These are phyloP conservation scores for Penicillium sp. DNA, from an alignment of 2,329 filamentous ascomycete genomes.

Conservation along the genomic window DNA sequence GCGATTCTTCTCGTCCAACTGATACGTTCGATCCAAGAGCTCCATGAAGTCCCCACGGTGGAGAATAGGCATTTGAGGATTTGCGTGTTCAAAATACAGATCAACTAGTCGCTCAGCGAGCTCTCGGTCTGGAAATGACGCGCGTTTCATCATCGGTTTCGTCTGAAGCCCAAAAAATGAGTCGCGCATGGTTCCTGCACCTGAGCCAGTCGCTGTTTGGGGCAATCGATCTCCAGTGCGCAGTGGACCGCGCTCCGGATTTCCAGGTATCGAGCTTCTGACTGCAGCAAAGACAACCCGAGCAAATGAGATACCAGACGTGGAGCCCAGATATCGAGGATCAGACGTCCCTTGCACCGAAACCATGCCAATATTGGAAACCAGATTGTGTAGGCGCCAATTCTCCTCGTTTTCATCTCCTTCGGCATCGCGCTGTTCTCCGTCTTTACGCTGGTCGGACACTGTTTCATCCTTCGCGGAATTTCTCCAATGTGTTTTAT, in stretches of 20 bases:
- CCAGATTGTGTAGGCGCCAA: conserved; percentile 63
- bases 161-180: conserved; percentile 97
- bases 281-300: conserved; percentile 92
- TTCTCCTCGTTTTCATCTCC: conserved; percentile 53
- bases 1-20: conserved; percentile 62
- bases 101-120: conserved; percentile 70
- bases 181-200: conserved; percentile 82
- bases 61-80: conserved; percentile 90
- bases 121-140: conserved; percentile 75
- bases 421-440: conserved; percentile 24
- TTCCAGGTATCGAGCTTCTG: conserved; percentile 65
- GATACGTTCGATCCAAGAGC: conserved; percentile 79
- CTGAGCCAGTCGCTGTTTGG: conserved; percentile 49
- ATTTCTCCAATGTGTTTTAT: conserved; percentile 15
- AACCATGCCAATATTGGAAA: conserved; percentile 70
- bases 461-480: conserved; percentile 26
- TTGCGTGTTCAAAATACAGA: conserved; percentile 93
- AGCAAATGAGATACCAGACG: conserved; percentile 90
- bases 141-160: conserved; percentile 80
- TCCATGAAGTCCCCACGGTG: conserved; percentile 87
- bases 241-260: conserved; percentile 63
- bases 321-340: conserved; percentile 76
- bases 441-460: conserved; percentile 14
- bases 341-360: conserved; percentile 76
- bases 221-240: conserved; percentile 56